These are phyloP conservation scores for Cynanchum wilfordii DNA, from an alignment of 257 asterid genomes.

Conservation along the genomic window DNA sequence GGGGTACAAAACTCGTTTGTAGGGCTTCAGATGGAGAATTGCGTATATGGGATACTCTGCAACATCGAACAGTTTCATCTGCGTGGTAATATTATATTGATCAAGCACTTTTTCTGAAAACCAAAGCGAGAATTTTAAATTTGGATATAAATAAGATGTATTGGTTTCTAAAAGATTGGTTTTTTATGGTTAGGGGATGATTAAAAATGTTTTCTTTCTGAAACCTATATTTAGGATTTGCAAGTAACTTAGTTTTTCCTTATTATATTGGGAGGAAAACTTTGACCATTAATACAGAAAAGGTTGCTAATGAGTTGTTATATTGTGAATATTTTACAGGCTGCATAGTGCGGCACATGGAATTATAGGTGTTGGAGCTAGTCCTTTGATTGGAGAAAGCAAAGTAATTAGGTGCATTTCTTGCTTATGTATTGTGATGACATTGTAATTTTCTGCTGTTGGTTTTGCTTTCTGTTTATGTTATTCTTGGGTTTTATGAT, in stretches of 20 bases:
- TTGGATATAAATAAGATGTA: neutral
- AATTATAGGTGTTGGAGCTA: slow-evolving; percentile 51
- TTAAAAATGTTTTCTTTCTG: neutral
- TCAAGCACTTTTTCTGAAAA: neutral
- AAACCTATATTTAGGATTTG: neutral
- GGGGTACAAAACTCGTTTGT: slow-evolving; percentile 3
- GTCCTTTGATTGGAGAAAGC: slow-evolving; percentile 45
- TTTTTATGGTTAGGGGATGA: neutral
- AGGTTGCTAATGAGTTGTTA: neutral
- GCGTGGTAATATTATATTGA: slow-evolving; percentile 40
- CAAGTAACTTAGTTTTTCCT: neutral
- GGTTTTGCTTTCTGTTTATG: slow-evolving; percentile 10
- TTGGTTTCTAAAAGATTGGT: neutral
- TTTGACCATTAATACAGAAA: neutral
- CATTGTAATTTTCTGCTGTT: neutral
- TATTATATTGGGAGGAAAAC: neutral
- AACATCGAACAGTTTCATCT: slow-evolving; percentile 71
- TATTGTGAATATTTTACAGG: slow-evolving; percentile 30
- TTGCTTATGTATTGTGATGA: neutral
- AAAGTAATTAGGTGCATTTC: slow-evolving; percentile 47
- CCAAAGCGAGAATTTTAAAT: neutral
- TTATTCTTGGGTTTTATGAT: neutral
- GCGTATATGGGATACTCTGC: slow-evolving; percentile 78
- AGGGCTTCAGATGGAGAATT: slow-evolving; percentile 85
- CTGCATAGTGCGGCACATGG: slow-evolving; percentile 94